Evolutionary conservation across 2,329 filamentous ascomycete species (phyloP).

Genomic region (Ophidiomyces ophidiicola): DNA sequence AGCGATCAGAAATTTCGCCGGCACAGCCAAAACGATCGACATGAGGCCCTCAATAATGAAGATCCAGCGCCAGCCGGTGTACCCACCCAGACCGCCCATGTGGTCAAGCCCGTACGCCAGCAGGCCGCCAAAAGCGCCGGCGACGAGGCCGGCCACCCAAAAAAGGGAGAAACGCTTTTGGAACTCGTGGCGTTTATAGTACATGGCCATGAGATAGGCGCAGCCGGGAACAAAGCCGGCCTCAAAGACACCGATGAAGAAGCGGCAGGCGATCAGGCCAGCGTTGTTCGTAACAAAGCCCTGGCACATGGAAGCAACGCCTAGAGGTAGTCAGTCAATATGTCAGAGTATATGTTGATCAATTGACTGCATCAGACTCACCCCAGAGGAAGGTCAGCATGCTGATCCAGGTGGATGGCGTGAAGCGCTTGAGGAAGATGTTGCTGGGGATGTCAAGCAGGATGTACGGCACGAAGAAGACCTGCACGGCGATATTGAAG

Average conservation of each 20-base stretch:
- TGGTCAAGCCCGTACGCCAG: slow-evolving; percentile 36
- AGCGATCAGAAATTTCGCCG: slow-evolving; percentile 22
- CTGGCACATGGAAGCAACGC: slow-evolving; percentile 39
- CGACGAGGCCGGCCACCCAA: slow-evolving; percentile 46
- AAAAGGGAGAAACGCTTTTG: slow-evolving; percentile 50
- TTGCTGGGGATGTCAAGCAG: slow-evolving; percentile 22
- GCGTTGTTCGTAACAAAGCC: slow-evolving; percentile 39
- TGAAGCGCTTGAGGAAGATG: slow-evolving; percentile 20
- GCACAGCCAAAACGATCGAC: slow-evolving; percentile 21
- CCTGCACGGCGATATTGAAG: slow-evolving; percentile 29
- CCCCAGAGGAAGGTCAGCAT: slow-evolving; percentile 20
- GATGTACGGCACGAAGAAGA: slow-evolving; percentile 23
- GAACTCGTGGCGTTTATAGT: slow-evolving; percentile 49
- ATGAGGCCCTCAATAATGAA: slow-evolving; percentile 28
- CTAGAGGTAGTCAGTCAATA: slow-evolving; percentile 4
- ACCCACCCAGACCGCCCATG: slow-evolving; percentile 23
- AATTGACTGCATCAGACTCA: slow-evolving; percentile 15
- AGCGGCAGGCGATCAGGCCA: slow-evolving; percentile 38
- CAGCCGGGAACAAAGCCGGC: slow-evolving; percentile 44
- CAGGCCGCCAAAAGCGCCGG: slow-evolving; percentile 50
- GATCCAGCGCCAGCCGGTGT: slow-evolving; percentile 25
- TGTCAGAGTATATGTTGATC: not conserved
- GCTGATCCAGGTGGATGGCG: slow-evolving; percentile 19
- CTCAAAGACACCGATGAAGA: slow-evolving; percentile 43
- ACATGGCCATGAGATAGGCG: slow-evolving; percentile 49